Percentiles rank a stretch among this genome's conserved stretches.
These are phyloP conservation scores for Ceratobasidium sp. DNA, from an alignment of 1,284 basidiomycete species.

Conservation along the genomic window DNA sequence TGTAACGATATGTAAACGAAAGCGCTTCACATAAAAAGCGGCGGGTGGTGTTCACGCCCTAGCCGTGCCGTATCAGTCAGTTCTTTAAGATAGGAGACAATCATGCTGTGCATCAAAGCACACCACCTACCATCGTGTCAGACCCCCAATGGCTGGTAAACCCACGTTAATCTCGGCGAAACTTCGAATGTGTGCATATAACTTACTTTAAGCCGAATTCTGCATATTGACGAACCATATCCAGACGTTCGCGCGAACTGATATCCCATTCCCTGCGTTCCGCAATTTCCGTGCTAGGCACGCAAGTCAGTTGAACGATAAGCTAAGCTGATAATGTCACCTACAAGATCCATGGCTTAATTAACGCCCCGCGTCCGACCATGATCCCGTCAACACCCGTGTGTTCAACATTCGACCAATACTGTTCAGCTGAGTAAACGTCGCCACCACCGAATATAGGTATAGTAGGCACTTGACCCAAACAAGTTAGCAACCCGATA, in stretches of 20 bases:
- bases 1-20: constrained; percentile 94
- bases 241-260: constrained; percentile 88
- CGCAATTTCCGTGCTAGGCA: constrained; percentile 83
- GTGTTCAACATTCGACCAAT: constrained; percentile 81
- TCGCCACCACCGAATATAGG: constrained; percentile 98
- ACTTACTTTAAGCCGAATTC: constrained; percentile 81
- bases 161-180: too few species aligned
- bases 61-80: constrained; percentile 32
- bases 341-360: constrained; percentile 71
- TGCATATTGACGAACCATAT: constrained; percentile 84
- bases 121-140: constrained; percentile 71
- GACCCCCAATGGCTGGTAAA: constrained; percentile 82
- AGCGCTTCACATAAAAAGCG: constrained; percentile 96
- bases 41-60: constrained; percentile 91
- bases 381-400: constrained; percentile 94
- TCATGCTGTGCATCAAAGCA: constrained; percentile 9
- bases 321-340: constrained; percentile 1
- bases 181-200: neutral
- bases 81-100: neutral
- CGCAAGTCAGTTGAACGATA: neutral
- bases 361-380: constrained; percentile 94
- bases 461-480: constrained; percentile 76
- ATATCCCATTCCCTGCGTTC: constrained; percentile 97
- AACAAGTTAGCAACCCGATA: constrained; percentile 33
- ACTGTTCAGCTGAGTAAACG: constrained; percentile 88